Percentiles rank a stretch among this genome's conserved stretches.
Conservation (phyloP, 2,329 filamentous ascomycete species). For the Ceratocystis destructans region DNA sequence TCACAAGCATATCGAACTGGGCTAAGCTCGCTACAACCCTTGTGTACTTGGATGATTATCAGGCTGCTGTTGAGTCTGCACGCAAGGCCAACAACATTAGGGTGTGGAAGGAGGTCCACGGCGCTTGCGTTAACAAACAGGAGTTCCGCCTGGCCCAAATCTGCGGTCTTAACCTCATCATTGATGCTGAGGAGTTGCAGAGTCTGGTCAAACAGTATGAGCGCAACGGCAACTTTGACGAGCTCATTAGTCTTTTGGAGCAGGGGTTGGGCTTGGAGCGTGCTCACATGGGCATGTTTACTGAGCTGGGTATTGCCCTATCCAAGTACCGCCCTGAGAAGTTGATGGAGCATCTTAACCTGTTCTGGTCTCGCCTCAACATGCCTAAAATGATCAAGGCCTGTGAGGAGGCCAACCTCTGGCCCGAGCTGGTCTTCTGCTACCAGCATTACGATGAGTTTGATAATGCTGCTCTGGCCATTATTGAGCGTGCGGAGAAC, state of each 20-base stretch:
- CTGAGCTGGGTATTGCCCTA: conserved; percentile 76
- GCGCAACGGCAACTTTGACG: conserved; percentile 92
- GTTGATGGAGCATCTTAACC: conserved; percentile 95
- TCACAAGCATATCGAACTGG: conserved; percentile 97
- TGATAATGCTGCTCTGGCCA: conserved; percentile 90
- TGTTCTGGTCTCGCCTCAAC: conserved; percentile 97
- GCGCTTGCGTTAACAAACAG: conserved; percentile 91
- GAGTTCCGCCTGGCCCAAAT: conserved; percentile 98
- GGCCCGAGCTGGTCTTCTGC: conserved; percentile 95
- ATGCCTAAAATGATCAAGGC: conserved; percentile 92
- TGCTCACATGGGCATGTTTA: conserved; percentile 96
- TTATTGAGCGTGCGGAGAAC: conserved; percentile 95
- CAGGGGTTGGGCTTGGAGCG: conserved; percentile 86
- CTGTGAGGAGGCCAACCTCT: conserved; percentile 86
- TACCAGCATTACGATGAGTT: conserved; percentile 98
- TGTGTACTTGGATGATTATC: conserved; percentile 94
- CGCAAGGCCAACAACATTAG: conserved; percentile 98
- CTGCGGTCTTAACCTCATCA: conserved; percentile 93
- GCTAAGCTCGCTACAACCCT: conserved; percentile 95
- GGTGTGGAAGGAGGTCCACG: conserved; percentile 98
- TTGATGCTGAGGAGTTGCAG: conserved; percentile 90
- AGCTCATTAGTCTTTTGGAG: conserved; percentile 87
- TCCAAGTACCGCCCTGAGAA: conserved; percentile 91
- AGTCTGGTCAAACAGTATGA: conserved; percentile 95
- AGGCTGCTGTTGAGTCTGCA: conserved; percentile 91